Percentiles rank a stretch among this genome's conserved stretches.
Evolutionary conservation across 2,329 filamentous ascomycete genomes (phyloP).

Genomic region (Pestalotiopsis fici): DNA sequence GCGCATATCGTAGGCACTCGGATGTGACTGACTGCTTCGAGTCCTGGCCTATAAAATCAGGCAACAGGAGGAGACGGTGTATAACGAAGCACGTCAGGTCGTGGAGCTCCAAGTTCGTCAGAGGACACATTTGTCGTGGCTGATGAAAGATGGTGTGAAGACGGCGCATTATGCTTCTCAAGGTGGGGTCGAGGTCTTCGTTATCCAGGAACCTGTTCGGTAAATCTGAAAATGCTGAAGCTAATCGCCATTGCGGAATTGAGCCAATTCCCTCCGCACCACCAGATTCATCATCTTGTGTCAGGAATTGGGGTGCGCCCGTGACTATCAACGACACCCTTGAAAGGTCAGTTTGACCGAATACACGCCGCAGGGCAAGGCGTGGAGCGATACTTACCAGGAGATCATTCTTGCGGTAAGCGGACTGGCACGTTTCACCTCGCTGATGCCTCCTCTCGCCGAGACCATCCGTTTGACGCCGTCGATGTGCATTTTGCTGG

Average conservation of each 20-base stretch:
- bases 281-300: constrained; percentile 51
- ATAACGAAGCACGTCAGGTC: constrained; percentile 57
- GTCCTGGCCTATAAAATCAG: neutral
- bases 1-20: constrained; percentile 47
- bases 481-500: constrained; percentile 48
- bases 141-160: constrained; percentile 43
- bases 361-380: neutral
- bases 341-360: neutral
- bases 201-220: neutral
- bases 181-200: neutral
- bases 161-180: constrained; percentile 38
- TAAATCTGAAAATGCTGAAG: constrained; percentile 23
- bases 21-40: constrained; percentile 22
- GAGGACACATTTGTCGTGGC: constrained; percentile 17
- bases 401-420: constrained; percentile 56
- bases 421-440: constrained; percentile 48
- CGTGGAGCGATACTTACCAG: constrained; percentile 39
- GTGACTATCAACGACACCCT: constrained; percentile 62
- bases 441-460: constrained; percentile 51
- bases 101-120: constrained; percentile 47
- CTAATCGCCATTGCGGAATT: constrained; percentile 48
- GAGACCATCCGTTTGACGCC: constrained; percentile 50
- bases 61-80: constrained; percentile 43
- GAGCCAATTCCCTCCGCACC: constrained; percentile 49
- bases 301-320: constrained; percentile 52